phyloP scores from a whole-genome alignment of 2,329 filamentous ascomycete species.

The Calonectria hawksworthii region DNA sequence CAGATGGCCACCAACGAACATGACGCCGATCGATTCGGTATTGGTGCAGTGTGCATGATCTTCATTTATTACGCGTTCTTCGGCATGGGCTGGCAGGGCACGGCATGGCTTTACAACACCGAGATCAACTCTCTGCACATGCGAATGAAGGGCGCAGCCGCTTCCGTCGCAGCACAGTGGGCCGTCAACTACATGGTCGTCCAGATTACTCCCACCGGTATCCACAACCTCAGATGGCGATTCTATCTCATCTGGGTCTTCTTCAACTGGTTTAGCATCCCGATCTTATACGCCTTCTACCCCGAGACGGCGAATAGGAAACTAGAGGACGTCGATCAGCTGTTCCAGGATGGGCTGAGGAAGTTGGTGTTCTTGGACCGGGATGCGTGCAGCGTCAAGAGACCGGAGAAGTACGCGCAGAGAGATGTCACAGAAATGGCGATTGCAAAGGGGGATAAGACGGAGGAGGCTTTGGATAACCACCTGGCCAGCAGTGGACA shows the following conservation, averaged over 20 bases:
- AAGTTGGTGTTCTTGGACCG: neutral
- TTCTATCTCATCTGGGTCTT: slow-evolving; percentile 15
- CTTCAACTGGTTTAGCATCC: slow-evolving; percentile 13
- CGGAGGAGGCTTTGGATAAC: neutral
- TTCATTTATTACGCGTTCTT: neutral
- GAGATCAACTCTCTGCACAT: neutral
- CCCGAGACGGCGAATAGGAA: slow-evolving; percentile 10
- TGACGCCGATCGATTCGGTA: neutral
- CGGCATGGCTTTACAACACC: neutral
- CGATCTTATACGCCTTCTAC: slow-evolving; percentile 4
- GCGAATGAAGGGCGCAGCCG: neutral
- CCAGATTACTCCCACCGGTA: neutral
- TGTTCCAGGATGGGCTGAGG: neutral
- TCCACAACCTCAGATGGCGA: slow-evolving; percentile 13
- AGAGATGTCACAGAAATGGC: neutral
- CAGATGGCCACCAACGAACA: neutral
- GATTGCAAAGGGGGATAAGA: neutral
- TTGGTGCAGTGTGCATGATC: neutral
- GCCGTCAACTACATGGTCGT: neutral
- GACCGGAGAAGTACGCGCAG: neutral
- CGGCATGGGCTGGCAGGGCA: neutral
- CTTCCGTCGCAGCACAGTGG: neutral
- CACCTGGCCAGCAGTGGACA: neutral
- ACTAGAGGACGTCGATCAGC: neutral
- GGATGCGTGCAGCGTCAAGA: neutral